A percentile compares a stretch with the other conserved stretches of the same genome.
These are phyloP conservation scores for Arthrobotrys iridis DNA, from an alignment of 2,329 filamentous ascomycete species.

Conservation along the genomic window DNA sequence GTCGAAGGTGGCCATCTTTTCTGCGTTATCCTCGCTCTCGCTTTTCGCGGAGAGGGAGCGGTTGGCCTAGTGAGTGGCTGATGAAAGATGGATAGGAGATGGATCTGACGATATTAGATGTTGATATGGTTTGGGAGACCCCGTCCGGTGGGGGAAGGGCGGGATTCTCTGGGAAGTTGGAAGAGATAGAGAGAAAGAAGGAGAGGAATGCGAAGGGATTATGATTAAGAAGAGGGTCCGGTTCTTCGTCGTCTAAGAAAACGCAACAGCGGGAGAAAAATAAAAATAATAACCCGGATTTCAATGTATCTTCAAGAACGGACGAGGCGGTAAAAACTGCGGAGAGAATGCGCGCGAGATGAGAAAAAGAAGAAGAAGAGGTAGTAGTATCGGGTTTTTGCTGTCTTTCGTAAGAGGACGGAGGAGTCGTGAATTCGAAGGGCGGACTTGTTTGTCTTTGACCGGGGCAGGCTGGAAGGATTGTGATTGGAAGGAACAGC, in stretches of 20 bases:
- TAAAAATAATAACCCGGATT: no score
- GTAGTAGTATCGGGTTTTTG: background rate
- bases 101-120: constrained; percentile 15
- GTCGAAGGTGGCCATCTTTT: constrained; percentile 51
- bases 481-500: no score
- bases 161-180: no score
- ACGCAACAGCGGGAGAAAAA: no score
- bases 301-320: no score
- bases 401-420: background rate
- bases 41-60: no score
- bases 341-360: background rate
- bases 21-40: no score
- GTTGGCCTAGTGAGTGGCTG: no score
- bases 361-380: background rate
- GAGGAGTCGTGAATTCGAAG: background rate
- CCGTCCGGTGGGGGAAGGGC: constrained; percentile 18
- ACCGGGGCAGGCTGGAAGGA: no score
- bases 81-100: constrained; percentile 27
- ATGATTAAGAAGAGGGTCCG: background rate
- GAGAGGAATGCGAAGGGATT: constrained; percentile 11
- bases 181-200: background rate
- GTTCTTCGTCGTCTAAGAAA: background rate
- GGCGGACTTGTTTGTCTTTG: background rate
- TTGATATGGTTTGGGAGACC: background rate
- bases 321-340: background rate